phyloP scores from a whole-genome alignment of 2,329 filamentous ascomycete species.

The Massarina eburnea region DNA sequence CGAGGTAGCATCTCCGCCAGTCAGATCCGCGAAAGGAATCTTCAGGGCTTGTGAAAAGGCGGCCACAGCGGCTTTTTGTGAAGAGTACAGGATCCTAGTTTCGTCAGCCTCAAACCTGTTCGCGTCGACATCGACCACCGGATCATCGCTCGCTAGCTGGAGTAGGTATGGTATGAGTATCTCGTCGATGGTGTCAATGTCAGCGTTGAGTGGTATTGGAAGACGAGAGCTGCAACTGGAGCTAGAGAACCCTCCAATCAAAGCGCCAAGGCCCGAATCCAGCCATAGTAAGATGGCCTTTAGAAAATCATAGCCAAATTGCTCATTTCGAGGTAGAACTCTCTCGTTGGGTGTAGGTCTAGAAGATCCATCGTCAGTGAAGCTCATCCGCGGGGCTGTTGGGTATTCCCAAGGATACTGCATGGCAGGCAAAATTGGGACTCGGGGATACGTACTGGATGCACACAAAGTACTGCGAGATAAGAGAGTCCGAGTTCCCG shows the following conservation, averaged over 20 bases:
- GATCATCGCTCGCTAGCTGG: conserved; percentile 52
- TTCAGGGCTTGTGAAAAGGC: conserved; percentile 59
- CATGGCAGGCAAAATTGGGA: no score
- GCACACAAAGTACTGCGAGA: conserved; percentile 50
- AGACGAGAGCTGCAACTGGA: conserved; percentile 49
- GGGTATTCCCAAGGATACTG: no score
- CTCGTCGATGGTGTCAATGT: conserved; percentile 57
- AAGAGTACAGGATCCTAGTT: conserved; percentile 53
- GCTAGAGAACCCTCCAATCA: conserved; percentile 60
- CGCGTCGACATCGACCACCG: conserved; percentile 59
- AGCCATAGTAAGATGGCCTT: conserved; percentile 66
- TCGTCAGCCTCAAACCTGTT: conserved; percentile 61
- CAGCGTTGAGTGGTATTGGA: conserved; percentile 55
- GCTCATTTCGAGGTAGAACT: conserved; percentile 43
- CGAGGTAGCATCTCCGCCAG: conserved; percentile 38
- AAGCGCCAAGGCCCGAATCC: conserved; percentile 57
- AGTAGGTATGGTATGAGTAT: conserved; percentile 62
- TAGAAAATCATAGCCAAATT: conserved; percentile 66
- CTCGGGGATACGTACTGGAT: no score
- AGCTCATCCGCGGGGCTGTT: no score
- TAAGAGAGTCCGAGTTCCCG: conserved; percentile 35
- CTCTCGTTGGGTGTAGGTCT: conserved; percentile 47
- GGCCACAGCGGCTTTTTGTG: conserved; percentile 57
- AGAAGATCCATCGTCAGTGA: no score
- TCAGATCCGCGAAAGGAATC: conserved; percentile 55